phyloP scores from a whole-genome alignment of 805 yeast species.

The Tetrapisispora fleetii region DNA sequence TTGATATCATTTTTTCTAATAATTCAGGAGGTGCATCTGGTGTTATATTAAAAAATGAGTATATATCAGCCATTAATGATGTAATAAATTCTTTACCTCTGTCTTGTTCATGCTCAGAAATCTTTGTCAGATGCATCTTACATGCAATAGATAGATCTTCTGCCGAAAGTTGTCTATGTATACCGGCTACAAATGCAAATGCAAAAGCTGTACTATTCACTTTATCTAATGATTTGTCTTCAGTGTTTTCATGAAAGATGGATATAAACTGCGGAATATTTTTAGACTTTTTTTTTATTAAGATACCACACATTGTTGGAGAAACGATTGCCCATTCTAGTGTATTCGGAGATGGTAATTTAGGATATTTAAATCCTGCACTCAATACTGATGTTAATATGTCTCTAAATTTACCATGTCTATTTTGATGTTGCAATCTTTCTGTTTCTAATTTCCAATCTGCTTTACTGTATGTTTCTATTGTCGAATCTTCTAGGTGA shows the following conservation, averaged over 20 bases:
- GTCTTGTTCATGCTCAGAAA: conserved; percentile 13
- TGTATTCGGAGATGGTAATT: conserved; percentile 13
- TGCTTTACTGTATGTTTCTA: conserved; percentile 15
- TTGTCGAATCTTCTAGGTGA: conserved; percentile 18
- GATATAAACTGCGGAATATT: conserved; percentile 14
- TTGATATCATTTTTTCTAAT: conserved; percentile 28
- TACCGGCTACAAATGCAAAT: conserved; percentile 27
- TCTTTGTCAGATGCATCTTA: conserved; percentile 19
- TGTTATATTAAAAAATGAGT: conserved; percentile 27
- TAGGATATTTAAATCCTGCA: conserved; percentile 21
- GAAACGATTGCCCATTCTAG: conserved; percentile 26
- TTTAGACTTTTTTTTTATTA: conserved; percentile 14
- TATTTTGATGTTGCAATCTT: conserved; percentile 13
- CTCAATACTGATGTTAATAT: conserved; percentile 24
- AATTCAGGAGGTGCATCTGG: conserved; percentile 29
- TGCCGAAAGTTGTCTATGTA: conserved; percentile 27
- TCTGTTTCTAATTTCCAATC: conserved; percentile 24
- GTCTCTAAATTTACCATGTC: conserved; percentile 18
- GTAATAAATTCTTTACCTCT: conserved; percentile 24
- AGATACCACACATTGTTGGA: conserved; percentile 28
- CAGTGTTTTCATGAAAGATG: conserved; percentile 7
- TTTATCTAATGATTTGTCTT: conserved; percentile 13
- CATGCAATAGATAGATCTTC: conserved; percentile 30
- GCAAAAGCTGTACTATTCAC: conserved; percentile 27
- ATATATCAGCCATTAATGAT: conserved; percentile 19